phyloP scores from a whole-genome alignment of 2,329 filamentous ascomycete species.

The Cladosporium phlei region DNA sequence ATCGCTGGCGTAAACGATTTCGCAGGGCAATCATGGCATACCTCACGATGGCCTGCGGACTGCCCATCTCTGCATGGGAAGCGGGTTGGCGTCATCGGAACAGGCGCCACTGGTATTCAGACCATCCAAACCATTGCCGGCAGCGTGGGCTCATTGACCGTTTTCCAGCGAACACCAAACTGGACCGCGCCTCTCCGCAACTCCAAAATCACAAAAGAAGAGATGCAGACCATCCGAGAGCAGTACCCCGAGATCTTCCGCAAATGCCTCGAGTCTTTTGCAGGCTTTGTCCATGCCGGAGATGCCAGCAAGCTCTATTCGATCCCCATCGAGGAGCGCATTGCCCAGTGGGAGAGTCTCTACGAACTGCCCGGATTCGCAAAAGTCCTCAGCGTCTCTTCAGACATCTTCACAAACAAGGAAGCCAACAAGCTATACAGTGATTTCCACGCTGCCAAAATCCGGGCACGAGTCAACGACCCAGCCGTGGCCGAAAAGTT shows the following conservation, averaged over 20 bases:
- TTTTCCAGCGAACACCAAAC: constrained; percentile 26
- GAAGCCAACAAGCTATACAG: constrained; percentile 49
- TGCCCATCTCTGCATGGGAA: constrained; percentile 27
- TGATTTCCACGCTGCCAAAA: constrained; percentile 47
- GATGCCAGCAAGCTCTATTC: too few species aligned
- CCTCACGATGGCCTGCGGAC: constrained; percentile 30
- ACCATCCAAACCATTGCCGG: constrained; percentile 23
- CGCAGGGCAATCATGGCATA: constrained; percentile 32
- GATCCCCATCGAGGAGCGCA: constrained; percentile 20
- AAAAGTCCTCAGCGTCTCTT: constrained; percentile 26
- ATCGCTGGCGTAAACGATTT: constrained; percentile 33
- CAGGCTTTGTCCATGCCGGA: too few species aligned
- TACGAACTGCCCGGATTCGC: too few species aligned
- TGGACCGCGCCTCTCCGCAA: too few species aligned
- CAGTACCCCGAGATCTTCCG: constrained; percentile 23
- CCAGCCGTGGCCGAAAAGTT: too few species aligned
- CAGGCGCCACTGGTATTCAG: constrained; percentile 28
- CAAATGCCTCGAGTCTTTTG: too few species aligned
- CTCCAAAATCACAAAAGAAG: too few species aligned
- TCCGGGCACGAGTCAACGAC: constrained; percentile 51
- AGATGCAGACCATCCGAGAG: too few species aligned
- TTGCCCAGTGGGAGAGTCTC: too few species aligned
- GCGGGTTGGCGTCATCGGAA: constrained; percentile 35
- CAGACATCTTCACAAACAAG: constrained; percentile 38
- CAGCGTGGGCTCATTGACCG: constrained; percentile 23